phyloP scores from a whole-genome alignment of 2,329 filamentous ascomycete genomes.

The Trichoderma sp. region DNA sequence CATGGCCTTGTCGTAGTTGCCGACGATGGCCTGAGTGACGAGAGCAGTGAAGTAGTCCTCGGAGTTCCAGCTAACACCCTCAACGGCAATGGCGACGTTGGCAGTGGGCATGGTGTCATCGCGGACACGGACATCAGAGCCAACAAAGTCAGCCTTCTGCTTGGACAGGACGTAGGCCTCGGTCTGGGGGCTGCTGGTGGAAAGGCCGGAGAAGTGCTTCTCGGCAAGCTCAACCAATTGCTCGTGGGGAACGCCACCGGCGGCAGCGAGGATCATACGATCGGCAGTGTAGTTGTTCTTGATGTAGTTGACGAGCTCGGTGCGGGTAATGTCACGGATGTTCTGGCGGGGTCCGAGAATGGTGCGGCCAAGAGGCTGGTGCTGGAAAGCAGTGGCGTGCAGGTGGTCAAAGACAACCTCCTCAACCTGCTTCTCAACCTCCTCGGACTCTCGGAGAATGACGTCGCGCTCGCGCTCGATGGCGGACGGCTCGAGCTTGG shows the following conservation, averaged over 20 bases:
- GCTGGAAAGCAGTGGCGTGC: slow-evolving; percentile 96
- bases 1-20: slow-evolving; percentile 99
- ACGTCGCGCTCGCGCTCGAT: slow-evolving; percentile 98
- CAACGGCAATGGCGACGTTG: slow-evolving; percentile 97
- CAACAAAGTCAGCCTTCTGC: slow-evolving; percentile 90
- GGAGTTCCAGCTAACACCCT: slow-evolving; percentile 99
- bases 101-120: slow-evolving; percentile 95
- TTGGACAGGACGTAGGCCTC: slow-evolving; percentile 77
- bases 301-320: slow-evolving; percentile 93
- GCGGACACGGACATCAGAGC: slow-evolving; percentile 91
- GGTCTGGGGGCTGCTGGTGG: slow-evolving; percentile 72
- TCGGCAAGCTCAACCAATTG: slow-evolving; percentile 94
- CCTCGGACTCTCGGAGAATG: slow-evolving; percentile 97
- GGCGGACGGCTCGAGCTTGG: slow-evolving; percentile 88
- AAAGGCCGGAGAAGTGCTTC: slow-evolving; percentile 86
- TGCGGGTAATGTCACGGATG: slow-evolving; percentile 91
- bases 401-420: slow-evolving; percentile 99
- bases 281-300: slow-evolving; percentile 99
- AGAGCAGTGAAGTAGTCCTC: slow-evolving; percentile 98
- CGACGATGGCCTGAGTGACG: slow-evolving; percentile 96
- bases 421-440: slow-evolving; percentile 99
- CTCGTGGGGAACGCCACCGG: slow-evolving; percentile 90
- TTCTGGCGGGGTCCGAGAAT: slow-evolving; percentile 98
- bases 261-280: slow-evolving; percentile 97
- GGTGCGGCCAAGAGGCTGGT: slow-evolving; percentile 93